phyloP scores from a whole-genome alignment of 805 yeast genomes.

The Candida chilensis region DNA sequence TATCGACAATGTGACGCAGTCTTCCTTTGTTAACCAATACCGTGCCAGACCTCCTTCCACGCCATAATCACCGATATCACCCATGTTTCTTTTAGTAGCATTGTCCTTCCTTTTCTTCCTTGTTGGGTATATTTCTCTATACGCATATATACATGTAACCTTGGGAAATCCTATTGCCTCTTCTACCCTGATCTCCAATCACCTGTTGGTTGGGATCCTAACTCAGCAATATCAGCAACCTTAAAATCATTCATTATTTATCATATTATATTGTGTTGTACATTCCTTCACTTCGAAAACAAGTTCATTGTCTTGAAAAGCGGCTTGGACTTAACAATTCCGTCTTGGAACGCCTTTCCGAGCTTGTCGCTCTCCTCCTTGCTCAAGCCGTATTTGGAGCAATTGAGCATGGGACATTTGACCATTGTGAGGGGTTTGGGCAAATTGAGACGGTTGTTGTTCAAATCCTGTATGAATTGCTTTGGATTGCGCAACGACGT shows the following conservation, averaged over 20 bases:
- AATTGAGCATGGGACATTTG: constrained; percentile 1
- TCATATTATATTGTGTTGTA: not conserved
- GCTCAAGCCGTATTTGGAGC: not conserved
- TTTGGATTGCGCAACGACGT: not conserved
- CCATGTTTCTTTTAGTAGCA: too few relatives aligned
- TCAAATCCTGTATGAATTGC: not conserved
- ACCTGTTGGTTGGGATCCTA: not conserved
- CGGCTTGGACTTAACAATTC: not conserved
- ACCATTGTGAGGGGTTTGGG: not conserved
- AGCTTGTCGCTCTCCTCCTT: not conserved
- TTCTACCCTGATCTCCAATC: not conserved
- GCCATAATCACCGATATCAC: too few relatives aligned
- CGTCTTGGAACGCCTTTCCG: not conserved
- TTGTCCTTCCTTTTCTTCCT: too few relatives aligned
- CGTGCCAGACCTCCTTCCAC: too few relatives aligned
- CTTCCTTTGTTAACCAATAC: too few relatives aligned
- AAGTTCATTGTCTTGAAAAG: not conserved
- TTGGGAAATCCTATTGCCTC: not conserved
- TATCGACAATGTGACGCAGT: too few relatives aligned
- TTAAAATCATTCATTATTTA: not conserved
- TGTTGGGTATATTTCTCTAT: too few relatives aligned
- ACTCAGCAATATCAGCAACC: not conserved
- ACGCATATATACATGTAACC: too few relatives aligned
- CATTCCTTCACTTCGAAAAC: constrained; percentile 1
- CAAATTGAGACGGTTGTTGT: not conserved